Base-by-base conservation (phyloP, 192 early-diverging fungal genomes). In the Podochytrium sp. region DNA sequence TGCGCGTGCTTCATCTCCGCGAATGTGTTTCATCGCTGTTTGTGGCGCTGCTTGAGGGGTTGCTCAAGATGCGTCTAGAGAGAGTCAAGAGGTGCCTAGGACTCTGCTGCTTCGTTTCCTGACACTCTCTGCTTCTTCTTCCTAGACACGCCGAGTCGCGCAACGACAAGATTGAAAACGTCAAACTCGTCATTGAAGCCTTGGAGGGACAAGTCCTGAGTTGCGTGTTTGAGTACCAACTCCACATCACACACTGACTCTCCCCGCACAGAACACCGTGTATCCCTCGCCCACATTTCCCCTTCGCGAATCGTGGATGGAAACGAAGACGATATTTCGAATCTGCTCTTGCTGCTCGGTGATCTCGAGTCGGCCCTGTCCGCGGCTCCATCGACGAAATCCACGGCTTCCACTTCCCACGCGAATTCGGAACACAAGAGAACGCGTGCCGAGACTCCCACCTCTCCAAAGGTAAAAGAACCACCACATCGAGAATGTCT, bases 11-110 rank as follows among this genome's bases (percentile, higher is more conserved):
- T 10, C 29, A 35, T 5, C 5, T 73, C 34, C 20, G 41, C n/a
- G 71, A 73, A 34, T 73, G 71, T 43, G 71, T 73, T 12, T 32
- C 71, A 50, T 73, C 71, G 58, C 59, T 73, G 40, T 73, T 73
- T 37, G 47, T 73, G 23, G 71, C 71, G 16, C 33, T 73, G 56
- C 64, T 49, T 38, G 71, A 73, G 27, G 71, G 71, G 18, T 3
- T 73, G 16, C n/a, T 63, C 7, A 34, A 35, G 14, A 64, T 34
- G 14, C 56, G 71, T 6, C 30, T 27, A 30, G 29, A 57, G 14
- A 16, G 55, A 20, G 4, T 30, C 55, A 57, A 57, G 29, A 2
- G 68, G 52, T 38, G 30, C 12, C 32, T n/a, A 53, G 20, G 50
- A 18, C 7, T 6, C 23, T 27, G 16, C 53, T 5, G n/a, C 0